These are phyloP conservation scores for Trichoderma reesei DNA, from an alignment of 495 filamentous ascomycete species.

Conservation along the genomic window DNA sequence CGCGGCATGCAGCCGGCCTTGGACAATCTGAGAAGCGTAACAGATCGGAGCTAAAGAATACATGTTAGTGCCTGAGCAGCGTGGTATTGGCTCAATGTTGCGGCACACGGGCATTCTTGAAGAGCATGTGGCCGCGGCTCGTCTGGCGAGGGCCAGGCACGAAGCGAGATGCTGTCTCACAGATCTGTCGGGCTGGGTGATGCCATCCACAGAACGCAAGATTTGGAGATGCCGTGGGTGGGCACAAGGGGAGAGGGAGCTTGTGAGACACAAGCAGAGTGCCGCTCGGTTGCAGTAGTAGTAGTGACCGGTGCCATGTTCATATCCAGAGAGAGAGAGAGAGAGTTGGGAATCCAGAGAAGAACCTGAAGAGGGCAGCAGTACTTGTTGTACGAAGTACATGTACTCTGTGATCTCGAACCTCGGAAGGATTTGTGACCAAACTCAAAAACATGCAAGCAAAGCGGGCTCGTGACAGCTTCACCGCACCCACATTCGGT, in stretches of 20 bases:
- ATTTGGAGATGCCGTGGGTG: neutral
- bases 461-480: neutral
- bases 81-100: neutral
- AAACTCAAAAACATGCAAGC: conserved; percentile 4
- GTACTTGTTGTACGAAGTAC: neutral
- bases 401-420: neutral
- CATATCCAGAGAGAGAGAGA: neutral
- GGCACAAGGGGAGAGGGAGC: neutral
- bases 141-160: neutral
- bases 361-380: neutral
- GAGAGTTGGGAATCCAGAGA: no score
- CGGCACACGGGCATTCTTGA: neutral
- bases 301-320: neutral
- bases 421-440: neutral
- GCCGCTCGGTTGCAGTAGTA: neutral
- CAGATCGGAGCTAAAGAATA: neutral
- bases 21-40: neutral
- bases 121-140: conserved; percentile 1
- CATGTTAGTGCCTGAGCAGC: no score
- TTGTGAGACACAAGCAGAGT: neutral
- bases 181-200: conserved; percentile 4
- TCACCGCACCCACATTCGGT: neutral
- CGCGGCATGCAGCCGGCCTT: neutral
- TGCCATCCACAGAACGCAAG: conserved; percentile 2
- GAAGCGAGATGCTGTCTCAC: conserved; percentile 7